Conservation (phyloP, 2,329 filamentous ascomycete genomes). For the Trichoderma atrobrunneum region DNA sequence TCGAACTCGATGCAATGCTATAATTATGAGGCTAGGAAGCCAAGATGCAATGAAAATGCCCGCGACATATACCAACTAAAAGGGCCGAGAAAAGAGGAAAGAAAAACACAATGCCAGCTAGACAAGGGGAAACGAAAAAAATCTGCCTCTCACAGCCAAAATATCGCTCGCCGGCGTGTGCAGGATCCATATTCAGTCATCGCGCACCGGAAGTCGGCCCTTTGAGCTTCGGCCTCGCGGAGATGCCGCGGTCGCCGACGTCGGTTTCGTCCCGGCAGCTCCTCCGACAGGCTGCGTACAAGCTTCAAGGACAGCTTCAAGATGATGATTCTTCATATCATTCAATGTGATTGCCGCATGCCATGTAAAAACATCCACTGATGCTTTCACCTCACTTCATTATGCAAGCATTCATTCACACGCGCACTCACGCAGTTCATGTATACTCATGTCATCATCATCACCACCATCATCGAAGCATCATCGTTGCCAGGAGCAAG, state of each 20-base stretch:
- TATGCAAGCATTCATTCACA: neutral
- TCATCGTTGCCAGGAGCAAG: neutral
- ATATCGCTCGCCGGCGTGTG: neutral
- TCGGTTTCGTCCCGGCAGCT: neutral
- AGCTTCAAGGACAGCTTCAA: neutral
- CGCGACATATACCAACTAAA: neutral
- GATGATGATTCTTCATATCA: neutral
- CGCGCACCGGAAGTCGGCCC: constrained; percentile 3
- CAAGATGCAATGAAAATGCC: neutral
- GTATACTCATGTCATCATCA: neutral
- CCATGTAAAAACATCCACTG: neutral
- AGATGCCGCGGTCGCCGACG: constrained; percentile 1
- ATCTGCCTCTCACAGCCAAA: neutral
- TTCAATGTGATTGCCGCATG: neutral
- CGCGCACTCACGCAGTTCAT: neutral
- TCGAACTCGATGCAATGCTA: neutral
- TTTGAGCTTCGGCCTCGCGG: constrained; percentile 7
- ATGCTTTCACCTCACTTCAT: neutral
- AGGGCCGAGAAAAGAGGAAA: neutral
- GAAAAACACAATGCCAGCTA: neutral
- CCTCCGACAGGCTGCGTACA: neutral
- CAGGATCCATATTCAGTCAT: neutral
- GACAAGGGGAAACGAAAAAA: neutral
- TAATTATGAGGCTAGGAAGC: neutral
- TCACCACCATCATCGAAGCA: neutral